These are phyloP conservation scores for Aquilaria agallochum DNA, from an alignment of 441 rosid species.

Conservation along the genomic window DNA sequence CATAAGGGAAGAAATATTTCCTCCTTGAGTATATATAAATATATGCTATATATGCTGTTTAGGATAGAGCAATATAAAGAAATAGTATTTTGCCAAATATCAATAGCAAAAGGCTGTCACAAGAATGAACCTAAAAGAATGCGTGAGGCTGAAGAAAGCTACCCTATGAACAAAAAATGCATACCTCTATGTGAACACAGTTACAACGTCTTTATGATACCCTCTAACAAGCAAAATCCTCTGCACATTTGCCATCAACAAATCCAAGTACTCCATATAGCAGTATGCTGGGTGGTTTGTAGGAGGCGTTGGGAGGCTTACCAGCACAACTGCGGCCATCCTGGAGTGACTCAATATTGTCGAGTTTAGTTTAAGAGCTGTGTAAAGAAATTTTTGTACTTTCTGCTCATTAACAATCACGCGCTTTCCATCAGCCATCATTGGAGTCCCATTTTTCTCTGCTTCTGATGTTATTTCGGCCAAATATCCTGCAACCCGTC, in stretches of 20 bases:
- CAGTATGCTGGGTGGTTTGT: slow-evolving; percentile 74
- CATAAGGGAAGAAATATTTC: too few species aligned
- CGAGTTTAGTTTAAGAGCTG: slow-evolving; percentile 80
- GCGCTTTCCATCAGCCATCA: slow-evolving; percentile 61
- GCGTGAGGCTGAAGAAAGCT: background rate
- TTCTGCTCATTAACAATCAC: slow-evolving; percentile 76
- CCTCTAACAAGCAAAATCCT: slow-evolving; percentile 96
- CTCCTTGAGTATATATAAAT: too few species aligned
- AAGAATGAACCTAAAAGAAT: slow-evolving; percentile 25
- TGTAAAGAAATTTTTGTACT: slow-evolving; percentile 81
- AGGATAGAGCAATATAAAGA: too few species aligned
- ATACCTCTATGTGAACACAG: slow-evolving; percentile 63
- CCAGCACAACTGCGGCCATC: slow-evolving; percentile 92
- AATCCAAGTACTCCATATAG: slow-evolving; percentile 96
- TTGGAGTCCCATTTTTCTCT: slow-evolving; percentile 26
- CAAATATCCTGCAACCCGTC: slow-evolving; percentile 55
- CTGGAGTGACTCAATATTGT: slow-evolving; percentile 81
- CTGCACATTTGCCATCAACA: slow-evolving; percentile 82
- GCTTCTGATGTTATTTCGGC: slow-evolving; percentile 52
- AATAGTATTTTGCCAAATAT: too few species aligned
- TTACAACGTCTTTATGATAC: slow-evolving; percentile 88
- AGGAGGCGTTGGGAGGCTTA: slow-evolving; percentile 87
- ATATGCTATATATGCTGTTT: too few species aligned
- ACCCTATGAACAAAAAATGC: slow-evolving; percentile 18
- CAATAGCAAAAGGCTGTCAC: background rate